Base-by-base conservation (phyloP, 192 early-diverging fungal species). In the Chytriomyces hyalinus region DNA sequence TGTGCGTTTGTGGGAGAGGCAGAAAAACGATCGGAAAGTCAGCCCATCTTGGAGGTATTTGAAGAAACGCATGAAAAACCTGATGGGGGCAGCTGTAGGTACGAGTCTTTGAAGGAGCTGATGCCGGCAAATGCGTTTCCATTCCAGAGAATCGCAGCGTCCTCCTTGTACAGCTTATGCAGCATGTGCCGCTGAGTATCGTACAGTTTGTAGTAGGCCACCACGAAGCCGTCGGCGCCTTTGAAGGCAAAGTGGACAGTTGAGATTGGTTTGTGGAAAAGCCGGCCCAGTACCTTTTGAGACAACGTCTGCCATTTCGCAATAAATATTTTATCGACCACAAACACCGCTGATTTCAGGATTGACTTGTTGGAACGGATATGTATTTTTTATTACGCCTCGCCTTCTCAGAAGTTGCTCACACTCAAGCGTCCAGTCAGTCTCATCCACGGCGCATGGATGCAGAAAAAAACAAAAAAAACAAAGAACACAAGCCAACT, bases 111-210 rank as follows among this genome's bases (percentile, higher is more conserved):
- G 68, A 66, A 80, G 17, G 26, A 20, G 6, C 45, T 20, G 9
- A 71, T 68, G 9, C 84, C 84, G 46, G 63, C 36, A 61, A 85
- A 61, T n/a, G 84, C 49, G 48, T 69, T 82, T 13, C 84, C 84
- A 53, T 85, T 85, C 81, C 80, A 85, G 6, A 85, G 69, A 26
- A 85, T 79, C 9, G 81, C 72, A 44, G 84, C 80, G 22, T 65
- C 59, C 10, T 77, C 80, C 64, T 79, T 80, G 73, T 85, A 85
- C n/a, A 85, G 61, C 64, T 78, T 71, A 44, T 62, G 49, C 68
- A 85, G 78, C 5, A 85, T 61, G 53, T 85, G 81, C 49, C 84
- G 84, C 72, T 85, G 84, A 15, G 72, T 71, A 74, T 85, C 84
- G 48, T 72, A 82, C 53, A 82, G n/a, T 49, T 78, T 82, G 76